A percentile compares a stretch with the other conserved stretches of the same genome.
These are phyloP conservation scores for Geoglossum glabrum DNA, from an alignment of 495 filamentous ascomycete species.

Conservation along the genomic window DNA sequence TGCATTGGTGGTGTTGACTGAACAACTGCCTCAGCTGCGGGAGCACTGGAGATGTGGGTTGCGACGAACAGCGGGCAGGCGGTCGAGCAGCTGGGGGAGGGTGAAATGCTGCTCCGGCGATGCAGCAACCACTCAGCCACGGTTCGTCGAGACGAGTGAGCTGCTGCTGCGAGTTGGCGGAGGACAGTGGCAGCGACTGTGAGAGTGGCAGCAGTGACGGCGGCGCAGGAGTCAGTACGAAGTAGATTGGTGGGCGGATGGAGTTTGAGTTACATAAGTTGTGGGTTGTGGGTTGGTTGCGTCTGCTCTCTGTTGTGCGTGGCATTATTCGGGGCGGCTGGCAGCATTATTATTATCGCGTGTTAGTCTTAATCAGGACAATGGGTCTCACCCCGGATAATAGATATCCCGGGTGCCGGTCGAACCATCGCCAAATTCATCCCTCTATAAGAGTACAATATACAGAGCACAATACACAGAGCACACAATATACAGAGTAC, in stretches of 20 bases:
- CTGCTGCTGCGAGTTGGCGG: too few relatives aligned
- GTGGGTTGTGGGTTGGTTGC: too few relatives aligned
- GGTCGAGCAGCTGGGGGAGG: too few relatives aligned
- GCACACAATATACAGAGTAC: too few relatives aligned
- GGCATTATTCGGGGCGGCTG: background rate
- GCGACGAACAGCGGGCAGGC: background rate
- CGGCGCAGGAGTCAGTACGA: too few relatives aligned
- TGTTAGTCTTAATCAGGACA: background rate
- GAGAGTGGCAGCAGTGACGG: background rate
- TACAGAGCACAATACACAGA: too few relatives aligned
- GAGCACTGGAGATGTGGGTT: background rate
- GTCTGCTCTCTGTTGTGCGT: background rate
- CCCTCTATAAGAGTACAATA: too few relatives aligned
- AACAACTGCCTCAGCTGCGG: background rate
- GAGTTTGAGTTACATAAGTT: background rate
- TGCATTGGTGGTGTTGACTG: background rate
- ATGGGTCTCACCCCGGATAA: background rate
- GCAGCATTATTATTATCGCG: background rate
- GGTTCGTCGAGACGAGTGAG: too few relatives aligned
- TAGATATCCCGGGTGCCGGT: background rate
- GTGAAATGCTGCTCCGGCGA: too few relatives aligned
- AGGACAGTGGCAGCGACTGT: background rate
- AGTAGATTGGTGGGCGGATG: background rate
- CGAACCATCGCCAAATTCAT: too few relatives aligned
- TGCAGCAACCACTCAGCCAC: too few relatives aligned